phyloP scores from a whole-genome alignment of 345 rosid genomes.

The Citrus mangshanensis region DNA sequence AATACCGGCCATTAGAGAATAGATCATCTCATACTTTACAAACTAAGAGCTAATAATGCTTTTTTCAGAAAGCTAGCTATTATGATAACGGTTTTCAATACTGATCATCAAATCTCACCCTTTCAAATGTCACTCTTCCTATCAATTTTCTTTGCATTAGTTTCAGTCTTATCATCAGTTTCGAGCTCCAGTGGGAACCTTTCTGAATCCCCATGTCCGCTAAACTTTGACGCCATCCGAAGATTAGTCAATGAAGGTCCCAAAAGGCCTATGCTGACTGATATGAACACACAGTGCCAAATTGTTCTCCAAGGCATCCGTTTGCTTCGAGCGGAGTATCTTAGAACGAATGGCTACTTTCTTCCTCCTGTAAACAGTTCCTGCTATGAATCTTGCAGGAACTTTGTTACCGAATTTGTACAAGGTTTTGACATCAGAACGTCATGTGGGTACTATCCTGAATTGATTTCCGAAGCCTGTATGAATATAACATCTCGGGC shows the following conservation, averaged over 20 bases:
- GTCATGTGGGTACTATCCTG: slow-evolving; percentile 24
- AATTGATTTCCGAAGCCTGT: slow-evolving; percentile 25
- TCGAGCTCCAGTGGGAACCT: background rate
- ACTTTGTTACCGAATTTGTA: slow-evolving; percentile 10
- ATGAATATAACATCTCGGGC: slow-evolving; percentile 24
- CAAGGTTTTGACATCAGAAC: slow-evolving; percentile 27
- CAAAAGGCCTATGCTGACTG: slow-evolving; percentile 10
- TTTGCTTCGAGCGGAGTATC: slow-evolving; percentile 33
- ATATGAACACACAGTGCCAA: slow-evolving; percentile 14
- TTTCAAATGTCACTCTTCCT: slow-evolving; percentile 19
- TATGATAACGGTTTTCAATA: background rate
- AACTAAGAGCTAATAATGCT: background rate
- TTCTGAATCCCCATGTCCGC: slow-evolving; percentile 25
- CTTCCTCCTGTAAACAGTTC: slow-evolving; percentile 25
- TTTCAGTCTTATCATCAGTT: background rate
- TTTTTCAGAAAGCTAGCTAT: background rate
- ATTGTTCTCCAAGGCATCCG: slow-evolving; percentile 22
- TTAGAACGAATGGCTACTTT: slow-evolving; percentile 21
- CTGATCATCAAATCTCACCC: background rate
- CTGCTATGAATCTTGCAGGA: slow-evolving; percentile 31
- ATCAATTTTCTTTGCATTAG: slow-evolving; percentile 2
- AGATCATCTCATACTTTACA: background rate
- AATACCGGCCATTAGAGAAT: slow-evolving; percentile 1
- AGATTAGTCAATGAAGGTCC: slow-evolving; percentile 4
- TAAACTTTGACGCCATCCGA: slow-evolving; percentile 22